These are phyloP conservation scores for Novymonas esmeraldas DNA, from an alignment of 208 protist genomes.

Conservation along the genomic window DNA sequence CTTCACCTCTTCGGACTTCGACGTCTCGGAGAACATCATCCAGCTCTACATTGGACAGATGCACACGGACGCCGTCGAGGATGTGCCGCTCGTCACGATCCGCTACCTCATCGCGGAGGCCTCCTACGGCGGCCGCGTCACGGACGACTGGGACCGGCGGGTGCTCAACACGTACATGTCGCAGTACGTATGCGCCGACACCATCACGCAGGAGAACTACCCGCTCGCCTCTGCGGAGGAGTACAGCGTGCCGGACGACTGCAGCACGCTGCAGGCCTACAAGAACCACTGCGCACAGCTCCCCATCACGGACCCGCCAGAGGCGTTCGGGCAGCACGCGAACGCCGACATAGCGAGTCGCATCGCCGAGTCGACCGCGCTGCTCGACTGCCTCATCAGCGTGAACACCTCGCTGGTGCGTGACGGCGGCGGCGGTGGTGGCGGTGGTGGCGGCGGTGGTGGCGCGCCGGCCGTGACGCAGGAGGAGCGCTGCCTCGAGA, in stretches of 20 bases:
- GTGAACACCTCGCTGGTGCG: slow-evolving; percentile 81
- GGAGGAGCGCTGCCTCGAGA: slow-evolving; percentile 88
- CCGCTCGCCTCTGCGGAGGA: slow-evolving; percentile 81
- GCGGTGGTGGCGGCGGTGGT: slow-evolving; percentile 37
- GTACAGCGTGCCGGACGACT: slow-evolving; percentile 91
- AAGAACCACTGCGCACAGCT: slow-evolving; percentile 93
- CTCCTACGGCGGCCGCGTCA: slow-evolving; percentile 98
- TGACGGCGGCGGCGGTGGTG: slow-evolving; percentile 53
- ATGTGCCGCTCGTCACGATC: slow-evolving; percentile 97
- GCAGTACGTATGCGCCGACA: slow-evolving; percentile 92
- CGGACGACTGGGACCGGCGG: slow-evolving; percentile 97
- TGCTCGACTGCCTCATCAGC: slow-evolving; percentile 96
- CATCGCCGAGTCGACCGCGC: slow-evolving; percentile 91
- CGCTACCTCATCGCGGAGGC: slow-evolving; percentile 98
- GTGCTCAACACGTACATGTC: slow-evolving; percentile 97
- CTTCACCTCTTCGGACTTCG: slow-evolving; percentile 98
- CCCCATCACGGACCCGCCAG: slow-evolving; percentile 94
- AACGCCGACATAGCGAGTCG: slow-evolving; percentile 98
- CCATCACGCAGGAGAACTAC: slow-evolving; percentile 86
- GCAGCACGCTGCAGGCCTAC: slow-evolving; percentile 92
- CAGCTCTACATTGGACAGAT: slow-evolving; percentile 90
- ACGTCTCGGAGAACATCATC: slow-evolving; percentile 95
- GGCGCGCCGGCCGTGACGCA: slow-evolving; percentile 49
- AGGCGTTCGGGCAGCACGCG: slow-evolving; percentile 98
- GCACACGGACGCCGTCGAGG: slow-evolving; percentile 61